Conservation (phyloP, 305 asterid genomes). For the Fraxinus xanthoxyloides region DNA sequence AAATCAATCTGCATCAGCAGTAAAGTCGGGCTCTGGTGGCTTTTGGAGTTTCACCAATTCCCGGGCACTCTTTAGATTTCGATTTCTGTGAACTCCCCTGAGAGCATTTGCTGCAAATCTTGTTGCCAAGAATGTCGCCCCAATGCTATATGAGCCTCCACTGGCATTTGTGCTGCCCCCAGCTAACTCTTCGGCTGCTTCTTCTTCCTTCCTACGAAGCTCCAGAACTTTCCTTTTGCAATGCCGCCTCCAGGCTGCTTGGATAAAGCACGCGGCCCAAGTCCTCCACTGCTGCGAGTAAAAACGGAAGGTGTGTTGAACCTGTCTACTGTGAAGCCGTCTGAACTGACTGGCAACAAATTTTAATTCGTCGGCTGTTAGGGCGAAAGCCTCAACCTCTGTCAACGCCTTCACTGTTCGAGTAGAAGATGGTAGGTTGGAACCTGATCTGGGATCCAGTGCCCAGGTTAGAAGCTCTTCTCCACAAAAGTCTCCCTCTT, state of each 20-base stretch:
- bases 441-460: constrained; percentile 86
- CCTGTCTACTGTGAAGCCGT: constrained; percentile 96
- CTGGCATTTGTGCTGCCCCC: constrained; percentile 39
- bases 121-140: constrained; percentile 85
- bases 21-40: constrained; percentile 98
- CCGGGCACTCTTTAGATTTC: constrained; percentile 83
- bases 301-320: constrained; percentile 98
- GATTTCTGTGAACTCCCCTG: constrained; percentile 88
- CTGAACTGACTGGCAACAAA: constrained; percentile 97
- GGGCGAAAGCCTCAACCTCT: constrained; percentile 93
- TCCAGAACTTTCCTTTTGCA: constrained; percentile 76
- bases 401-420: constrained; percentile 85
- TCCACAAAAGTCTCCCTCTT: constrained; percentile 95
- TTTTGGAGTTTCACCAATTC: constrained; percentile 88
- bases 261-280: constrained; percentile 98
- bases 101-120: constrained; percentile 95
- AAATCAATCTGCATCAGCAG: constrained; percentile 77
- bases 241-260: constrained; percentile 97
- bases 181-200: constrained; percentile 54
- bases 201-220: constrained; percentile 75
- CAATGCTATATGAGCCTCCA: constrained; percentile 75
- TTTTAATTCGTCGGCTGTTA: constrained; percentile 86
- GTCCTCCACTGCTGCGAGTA: constrained; percentile 99
- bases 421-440: constrained; percentile 92
- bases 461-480: constrained; percentile 99